A percentile compares a stretch with the other conserved stretches of the same genome.
These are phyloP conservation scores for Tuber aestivum DNA, from an alignment of 495 filamentous ascomycete species.

Conservation along the genomic window DNA sequence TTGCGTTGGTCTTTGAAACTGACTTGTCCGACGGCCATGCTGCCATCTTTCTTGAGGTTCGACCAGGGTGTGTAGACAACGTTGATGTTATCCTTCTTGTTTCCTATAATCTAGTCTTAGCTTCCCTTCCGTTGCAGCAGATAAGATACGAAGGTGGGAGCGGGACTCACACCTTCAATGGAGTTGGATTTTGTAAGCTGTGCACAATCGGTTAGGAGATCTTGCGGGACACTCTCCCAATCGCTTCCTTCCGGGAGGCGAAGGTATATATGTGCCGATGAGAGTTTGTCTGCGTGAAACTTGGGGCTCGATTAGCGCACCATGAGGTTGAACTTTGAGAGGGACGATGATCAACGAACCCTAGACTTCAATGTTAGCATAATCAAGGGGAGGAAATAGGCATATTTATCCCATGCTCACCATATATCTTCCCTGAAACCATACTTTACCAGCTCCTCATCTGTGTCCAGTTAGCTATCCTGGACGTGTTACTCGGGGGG, in stretches of 20 bases:
- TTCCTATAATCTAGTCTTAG: conserved; percentile 52
- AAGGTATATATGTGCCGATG: conserved; percentile 91
- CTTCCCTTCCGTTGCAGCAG: not conserved
- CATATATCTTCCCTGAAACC: conserved; percentile 94
- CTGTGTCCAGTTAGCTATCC: conserved; percentile 48
- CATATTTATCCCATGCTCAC: conserved; percentile 47
- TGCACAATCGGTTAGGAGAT: conserved; percentile 76
- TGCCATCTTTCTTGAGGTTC: conserved; percentile 91
- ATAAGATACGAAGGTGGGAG: not conserved
- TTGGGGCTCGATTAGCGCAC: conserved; percentile 36
- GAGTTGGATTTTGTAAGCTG: conserved; percentile 98
- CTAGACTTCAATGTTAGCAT: conserved; percentile 17
- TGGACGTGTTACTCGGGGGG: conserved; percentile 6
- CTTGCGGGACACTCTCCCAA: conserved; percentile 75
- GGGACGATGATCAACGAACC: conserved; percentile 13
- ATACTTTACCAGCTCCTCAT: conserved; percentile 90
- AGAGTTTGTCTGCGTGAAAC: conserved; percentile 98
- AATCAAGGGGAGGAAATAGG: not conserved
- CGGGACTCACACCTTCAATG: conserved; percentile 65
- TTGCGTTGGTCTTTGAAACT: conserved; percentile 84
- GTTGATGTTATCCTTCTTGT: conserved; percentile 97
- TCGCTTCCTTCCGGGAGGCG: conserved; percentile 71
- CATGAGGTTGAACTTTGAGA: too few relatives aligned
- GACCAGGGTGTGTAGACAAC: conserved; percentile 98
- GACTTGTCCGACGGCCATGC: conserved; percentile 92